Evolutionary conservation across 805 yeast species (phyloP).

Genomic region (Suhomyces vadensis): DNA sequence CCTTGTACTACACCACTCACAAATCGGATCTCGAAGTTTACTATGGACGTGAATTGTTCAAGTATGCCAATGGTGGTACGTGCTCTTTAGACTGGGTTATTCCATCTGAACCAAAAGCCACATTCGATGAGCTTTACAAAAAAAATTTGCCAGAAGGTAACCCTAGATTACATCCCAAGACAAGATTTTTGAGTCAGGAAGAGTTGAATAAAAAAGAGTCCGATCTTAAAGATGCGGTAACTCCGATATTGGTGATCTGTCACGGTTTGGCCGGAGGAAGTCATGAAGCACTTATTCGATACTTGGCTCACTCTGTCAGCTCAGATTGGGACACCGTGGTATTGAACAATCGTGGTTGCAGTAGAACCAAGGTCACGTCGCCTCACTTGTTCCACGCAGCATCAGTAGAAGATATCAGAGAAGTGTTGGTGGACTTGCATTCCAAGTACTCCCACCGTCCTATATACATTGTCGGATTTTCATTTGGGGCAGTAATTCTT

Average conservation of each 20-base stretch:
- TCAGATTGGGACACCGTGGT: conserved; percentile 62
- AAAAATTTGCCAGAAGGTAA: conserved; percentile 37
- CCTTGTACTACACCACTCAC: conserved; percentile 63
- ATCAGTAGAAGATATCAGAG: conserved; percentile 69
- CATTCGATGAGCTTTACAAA: conserved; percentile 24
- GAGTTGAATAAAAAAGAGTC: conserved; percentile 40
- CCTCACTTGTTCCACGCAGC: conserved; percentile 70
- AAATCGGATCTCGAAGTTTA: conserved; percentile 55
- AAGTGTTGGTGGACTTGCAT: conserved; percentile 52
- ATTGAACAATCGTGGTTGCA: conserved; percentile 75
- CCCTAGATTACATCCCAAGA: conserved; percentile 47
- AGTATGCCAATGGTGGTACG: conserved; percentile 65
- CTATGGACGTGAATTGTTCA: conserved; percentile 71
- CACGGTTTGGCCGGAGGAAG: conserved; percentile 88
- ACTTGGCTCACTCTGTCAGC: conserved; percentile 47
- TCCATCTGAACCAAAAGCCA: conserved; percentile 30
- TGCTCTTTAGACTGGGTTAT: conserved; percentile 76
- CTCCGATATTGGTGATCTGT: conserved; percentile 63
- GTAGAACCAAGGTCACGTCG: conserved; percentile 64
- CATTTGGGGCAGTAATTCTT: conserved; percentile 75
- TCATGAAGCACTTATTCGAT: conserved; percentile 73
- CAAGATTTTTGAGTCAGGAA: conserved; percentile 49
- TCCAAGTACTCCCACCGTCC: conserved; percentile 57
- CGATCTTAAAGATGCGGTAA: conserved; percentile 23
- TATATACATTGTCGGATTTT: conserved; percentile 71